Evolutionary conservation across 768 basidiomycete genomes (phyloP).

Genomic region (Kwoniella heveanensis): DNA sequence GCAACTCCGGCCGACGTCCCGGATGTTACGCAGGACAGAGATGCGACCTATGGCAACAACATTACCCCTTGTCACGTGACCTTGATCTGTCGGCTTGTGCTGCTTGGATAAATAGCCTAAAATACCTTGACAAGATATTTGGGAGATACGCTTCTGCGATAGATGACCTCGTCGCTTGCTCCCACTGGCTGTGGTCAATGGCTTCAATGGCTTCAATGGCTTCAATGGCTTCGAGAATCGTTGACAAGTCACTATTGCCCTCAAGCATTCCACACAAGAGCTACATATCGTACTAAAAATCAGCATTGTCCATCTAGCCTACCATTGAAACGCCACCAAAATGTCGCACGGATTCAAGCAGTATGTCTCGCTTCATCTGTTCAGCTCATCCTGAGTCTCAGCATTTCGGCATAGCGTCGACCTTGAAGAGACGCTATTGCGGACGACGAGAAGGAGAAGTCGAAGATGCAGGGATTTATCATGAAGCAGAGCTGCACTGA

Average conservation of each 20-base stretch:
- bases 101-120: background rate
- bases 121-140: background rate
- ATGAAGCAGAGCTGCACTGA: too few species aligned
- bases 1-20: background rate
- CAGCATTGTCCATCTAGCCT: background rate
- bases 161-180: slow-evolving; percentile 4
- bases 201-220: background rate
- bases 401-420: too few species aligned
- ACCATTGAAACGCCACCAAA: background rate
- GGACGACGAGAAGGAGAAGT: too few species aligned
- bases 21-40: background rate
- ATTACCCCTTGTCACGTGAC: background rate
- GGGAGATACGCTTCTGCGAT: background rate
- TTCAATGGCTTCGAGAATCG: background rate
- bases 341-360: slow-evolving; percentile 32
- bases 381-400: background rate
- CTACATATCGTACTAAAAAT: too few species aligned
- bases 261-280: too few species aligned
- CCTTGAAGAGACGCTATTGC: too few species aligned
- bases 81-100: too few species aligned
- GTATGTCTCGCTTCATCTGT: background rate
- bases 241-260: too few species aligned
- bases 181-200: background rate
- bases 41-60: background rate
- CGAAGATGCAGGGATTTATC: too few species aligned